Evolutionary conservation across 176 grass and related monocot genomes (phyloP).

Genomic region (Zoysia japonica): DNA sequence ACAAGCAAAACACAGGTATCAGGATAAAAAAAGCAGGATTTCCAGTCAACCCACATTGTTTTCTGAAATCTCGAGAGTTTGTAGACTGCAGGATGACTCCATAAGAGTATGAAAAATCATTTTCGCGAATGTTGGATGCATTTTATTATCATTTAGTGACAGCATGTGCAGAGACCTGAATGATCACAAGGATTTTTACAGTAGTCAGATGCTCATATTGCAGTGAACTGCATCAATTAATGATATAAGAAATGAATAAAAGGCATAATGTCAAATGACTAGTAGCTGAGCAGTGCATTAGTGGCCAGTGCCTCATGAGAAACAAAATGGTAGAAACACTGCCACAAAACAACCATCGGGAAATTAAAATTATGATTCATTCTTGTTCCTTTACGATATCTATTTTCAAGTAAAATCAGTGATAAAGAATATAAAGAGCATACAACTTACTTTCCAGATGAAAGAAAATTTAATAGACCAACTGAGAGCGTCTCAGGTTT

Average conservation of each 20-base stretch:
- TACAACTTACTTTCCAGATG: conserved; percentile 56
- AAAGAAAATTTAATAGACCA: conserved; percentile 53
- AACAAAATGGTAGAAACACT: neutral
- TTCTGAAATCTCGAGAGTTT: conserved; percentile 58
- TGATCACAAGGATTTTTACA: conserved; percentile 10
- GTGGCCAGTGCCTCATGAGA: neutral
- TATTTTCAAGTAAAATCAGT: conserved; percentile 18
- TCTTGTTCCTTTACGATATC: neutral
- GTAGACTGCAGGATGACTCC: conserved; percentile 41
- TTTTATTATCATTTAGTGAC: conserved; percentile 53
- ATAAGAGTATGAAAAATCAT: conserved; percentile 52
- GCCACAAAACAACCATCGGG: neutral
- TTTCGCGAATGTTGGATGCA: conserved; percentile 52
- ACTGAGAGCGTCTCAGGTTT: conserved; percentile 25
- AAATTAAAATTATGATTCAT: conserved; percentile 4
- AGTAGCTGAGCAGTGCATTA: neutral
- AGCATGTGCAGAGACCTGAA: conserved; percentile 52
- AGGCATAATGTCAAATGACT: neutral
- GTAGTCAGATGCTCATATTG: neutral
- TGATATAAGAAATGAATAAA: neutral
- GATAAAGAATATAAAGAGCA: conserved; percentile 4
- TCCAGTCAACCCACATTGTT: conserved; percentile 53
- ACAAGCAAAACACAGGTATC: neutral
- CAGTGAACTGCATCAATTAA: neutral
- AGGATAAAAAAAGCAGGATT: neutral